Evolutionary conservation across 441 rosid genomes (phyloP).

Genomic region (Bocquillonia castaneifolia): DNA sequence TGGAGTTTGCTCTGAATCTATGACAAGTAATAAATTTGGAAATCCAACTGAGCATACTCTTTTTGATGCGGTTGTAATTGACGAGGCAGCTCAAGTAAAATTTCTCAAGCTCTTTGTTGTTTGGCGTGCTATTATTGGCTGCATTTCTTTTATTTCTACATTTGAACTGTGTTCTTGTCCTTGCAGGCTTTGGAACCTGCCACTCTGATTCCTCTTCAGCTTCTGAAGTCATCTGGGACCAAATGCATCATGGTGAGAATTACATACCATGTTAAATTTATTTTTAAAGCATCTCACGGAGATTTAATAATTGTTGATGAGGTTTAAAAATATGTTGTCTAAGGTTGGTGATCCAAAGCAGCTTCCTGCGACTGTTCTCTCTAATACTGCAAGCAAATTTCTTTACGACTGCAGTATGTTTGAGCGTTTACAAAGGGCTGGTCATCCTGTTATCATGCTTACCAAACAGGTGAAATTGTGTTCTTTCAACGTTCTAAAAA

Average conservation of each 20-base stretch:
- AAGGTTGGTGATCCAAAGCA: constrained; percentile 99
- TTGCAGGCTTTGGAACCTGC: constrained; percentile 98
- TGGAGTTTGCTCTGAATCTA: constrained; percentile 87
- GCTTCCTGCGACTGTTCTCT: constrained; percentile 98
- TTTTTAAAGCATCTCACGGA: constrained; percentile 1
- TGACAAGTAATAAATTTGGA: constrained; percentile 62
- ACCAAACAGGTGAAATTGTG: constrained; percentile 64
- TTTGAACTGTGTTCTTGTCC: constrained; percentile 24
- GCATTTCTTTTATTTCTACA: constrained; percentile 17
- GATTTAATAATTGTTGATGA: constrained; percentile 22
- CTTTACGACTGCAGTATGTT: constrained; percentile 96
- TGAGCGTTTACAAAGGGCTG: constrained; percentile 97
- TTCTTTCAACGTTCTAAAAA: neutral
- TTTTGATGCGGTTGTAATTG: constrained; percentile 93
- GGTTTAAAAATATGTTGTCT: constrained; percentile 17
- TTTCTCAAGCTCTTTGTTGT: constrained; percentile 22
- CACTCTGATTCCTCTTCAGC: constrained; percentile 94
- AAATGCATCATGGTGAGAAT: constrained; percentile 82
- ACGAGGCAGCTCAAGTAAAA: constrained; percentile 97
- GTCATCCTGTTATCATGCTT: constrained; percentile 92
- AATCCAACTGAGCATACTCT: constrained; percentile 73
- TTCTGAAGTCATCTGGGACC: constrained; percentile 81
- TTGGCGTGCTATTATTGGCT: constrained; percentile 12
- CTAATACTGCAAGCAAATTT: constrained; percentile 90
- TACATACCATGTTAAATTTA: neutral